Evolutionary conservation across 805 yeast species (phyloP).

Genomic region (Myxozyma udenii): DNA sequence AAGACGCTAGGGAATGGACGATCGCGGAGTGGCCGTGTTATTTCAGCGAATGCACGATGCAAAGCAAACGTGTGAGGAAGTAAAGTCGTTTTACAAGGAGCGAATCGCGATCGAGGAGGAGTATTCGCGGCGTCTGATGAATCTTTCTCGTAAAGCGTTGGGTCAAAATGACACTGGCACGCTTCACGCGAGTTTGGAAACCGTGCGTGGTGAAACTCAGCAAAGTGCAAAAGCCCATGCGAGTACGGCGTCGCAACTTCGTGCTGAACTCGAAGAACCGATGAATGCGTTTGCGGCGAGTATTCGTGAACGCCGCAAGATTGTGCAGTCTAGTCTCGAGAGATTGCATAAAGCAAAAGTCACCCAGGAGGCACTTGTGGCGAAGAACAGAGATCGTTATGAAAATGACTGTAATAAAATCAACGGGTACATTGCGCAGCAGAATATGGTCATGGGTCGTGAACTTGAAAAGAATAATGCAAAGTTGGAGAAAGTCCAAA

Average conservation of each 20-base stretch:
- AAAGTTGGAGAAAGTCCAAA: conserved; percentile 52
- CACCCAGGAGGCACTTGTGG: conserved; percentile 38
- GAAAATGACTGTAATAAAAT: conserved; percentile 57
- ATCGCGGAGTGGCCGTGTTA: conserved; percentile 55
- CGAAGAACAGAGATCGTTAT: conserved; percentile 46
- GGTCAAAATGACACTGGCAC: conserved; percentile 63
- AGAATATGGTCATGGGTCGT: conserved; percentile 66
- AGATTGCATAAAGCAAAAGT: conserved; percentile 52
- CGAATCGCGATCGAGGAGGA: conserved; percentile 66
- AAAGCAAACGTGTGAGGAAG: conserved; percentile 53
- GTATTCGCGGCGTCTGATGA: conserved; percentile 54
- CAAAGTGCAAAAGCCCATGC: conserved; percentile 57
- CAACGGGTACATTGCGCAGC: conserved; percentile 58
- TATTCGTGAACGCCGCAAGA: conserved; percentile 53
- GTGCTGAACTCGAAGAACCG: conserved; percentile 51
- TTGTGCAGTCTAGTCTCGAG: conserved; percentile 55
- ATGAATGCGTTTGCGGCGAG: conserved; percentile 51
- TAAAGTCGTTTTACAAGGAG: conserved; percentile 52
- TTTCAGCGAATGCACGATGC: conserved; percentile 59
- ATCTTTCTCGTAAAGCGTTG: conserved; percentile 49
- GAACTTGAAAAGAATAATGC: conserved; percentile 62
- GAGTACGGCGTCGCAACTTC: conserved; percentile 50
- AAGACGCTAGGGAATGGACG: conserved; percentile 48
- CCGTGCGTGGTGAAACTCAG: conserved; percentile 56
- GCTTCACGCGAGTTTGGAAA: conserved; percentile 57